Conservation (phyloP, 352 stramenopile genomes). For the Hyaloperonospora arabidopsidis region DNA sequence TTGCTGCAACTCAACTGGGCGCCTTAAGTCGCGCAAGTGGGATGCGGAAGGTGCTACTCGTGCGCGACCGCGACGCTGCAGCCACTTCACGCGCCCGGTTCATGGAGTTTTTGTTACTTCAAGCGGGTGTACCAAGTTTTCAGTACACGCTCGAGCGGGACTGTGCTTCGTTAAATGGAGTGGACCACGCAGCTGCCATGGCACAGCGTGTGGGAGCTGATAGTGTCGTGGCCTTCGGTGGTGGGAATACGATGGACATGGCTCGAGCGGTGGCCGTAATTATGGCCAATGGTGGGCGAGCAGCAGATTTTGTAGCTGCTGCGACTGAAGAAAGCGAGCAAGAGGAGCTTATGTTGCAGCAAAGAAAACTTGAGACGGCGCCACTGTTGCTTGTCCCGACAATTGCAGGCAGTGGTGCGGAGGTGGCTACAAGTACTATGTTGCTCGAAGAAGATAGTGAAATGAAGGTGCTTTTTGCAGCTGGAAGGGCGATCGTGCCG, state of each 20-base stretch:
- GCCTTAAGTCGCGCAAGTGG: constrained; percentile 26
- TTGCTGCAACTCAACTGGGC: constrained; percentile 34
- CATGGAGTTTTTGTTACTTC: constrained; percentile 63
- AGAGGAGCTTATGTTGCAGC: constrained; percentile 14
- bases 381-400: constrained; percentile 60
- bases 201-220: constrained; percentile 57
- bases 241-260: constrained; percentile 56
- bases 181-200: constrained; percentile 47
- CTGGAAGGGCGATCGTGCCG: constrained; percentile 32
- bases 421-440: constrained; percentile 43
- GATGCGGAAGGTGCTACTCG: constrained; percentile 66
- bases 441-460: constrained; percentile 64
- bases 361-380: constrained; percentile 13
- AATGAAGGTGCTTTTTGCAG: constrained; percentile 42
- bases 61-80: constrained; percentile 51
- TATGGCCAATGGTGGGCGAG: constrained; percentile 37
- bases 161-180: constrained; percentile 47
- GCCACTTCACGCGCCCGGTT: constrained; percentile 54
- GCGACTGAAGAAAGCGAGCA: constrained; percentile 12
- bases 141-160: constrained; percentile 66
- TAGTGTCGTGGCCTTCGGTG: constrained; percentile 61
- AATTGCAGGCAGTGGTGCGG: constrained; percentile 42
- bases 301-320: constrained; percentile 24
- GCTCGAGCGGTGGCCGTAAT: constrained; percentile 48
- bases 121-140: constrained; percentile 60